phyloP scores from a whole-genome alignment of 257 asterid species.

The Thymus quinquecostatus region DNA sequence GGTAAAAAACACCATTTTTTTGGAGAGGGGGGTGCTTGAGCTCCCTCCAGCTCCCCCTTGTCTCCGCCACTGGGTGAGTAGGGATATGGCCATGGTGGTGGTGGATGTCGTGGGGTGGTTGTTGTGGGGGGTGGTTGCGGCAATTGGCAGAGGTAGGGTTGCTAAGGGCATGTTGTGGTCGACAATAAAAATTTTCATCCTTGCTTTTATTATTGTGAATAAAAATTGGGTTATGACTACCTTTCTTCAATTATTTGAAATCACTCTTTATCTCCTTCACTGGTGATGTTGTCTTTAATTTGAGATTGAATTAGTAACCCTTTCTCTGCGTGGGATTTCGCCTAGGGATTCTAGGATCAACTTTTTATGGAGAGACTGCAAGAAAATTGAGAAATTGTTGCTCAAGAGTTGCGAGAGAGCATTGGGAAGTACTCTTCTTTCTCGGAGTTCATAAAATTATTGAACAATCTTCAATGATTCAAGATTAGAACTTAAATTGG shows the following conservation, averaged over 20 bases:
- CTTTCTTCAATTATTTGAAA: conserved; percentile 45
- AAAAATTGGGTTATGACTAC: conserved; percentile 42
- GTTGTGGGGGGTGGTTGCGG: too few relatives aligned
- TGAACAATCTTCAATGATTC: conserved; percentile 48
- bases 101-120: too few relatives aligned
- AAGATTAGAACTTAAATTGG: conserved; percentile 62
- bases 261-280: conserved; percentile 47
- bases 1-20: too few relatives aligned
- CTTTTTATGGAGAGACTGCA: conserved; percentile 68
- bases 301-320: conserved; percentile 54
- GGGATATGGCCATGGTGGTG: too few relatives aligned
- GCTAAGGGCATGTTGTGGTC: too few relatives aligned
- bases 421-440: conserved; percentile 62
- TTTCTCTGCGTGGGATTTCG: conserved; percentile 52
- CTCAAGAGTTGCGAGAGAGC: conserved; percentile 61
- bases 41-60: too few relatives aligned
- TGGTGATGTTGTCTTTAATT: conserved; percentile 29
- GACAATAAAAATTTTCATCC: too few relatives aligned
- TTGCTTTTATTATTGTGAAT: too few relatives aligned
- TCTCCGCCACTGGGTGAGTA: too few relatives aligned
- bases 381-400: conserved; percentile 54
- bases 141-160: too few relatives aligned
- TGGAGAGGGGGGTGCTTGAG: too few relatives aligned
- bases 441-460: conserved; percentile 42
- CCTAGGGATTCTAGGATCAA: conserved; percentile 54